Evolutionary conservation across 1,284 basidiomycete species (phyloP).

Genomic region (Porogramme epimiltina): DNA sequence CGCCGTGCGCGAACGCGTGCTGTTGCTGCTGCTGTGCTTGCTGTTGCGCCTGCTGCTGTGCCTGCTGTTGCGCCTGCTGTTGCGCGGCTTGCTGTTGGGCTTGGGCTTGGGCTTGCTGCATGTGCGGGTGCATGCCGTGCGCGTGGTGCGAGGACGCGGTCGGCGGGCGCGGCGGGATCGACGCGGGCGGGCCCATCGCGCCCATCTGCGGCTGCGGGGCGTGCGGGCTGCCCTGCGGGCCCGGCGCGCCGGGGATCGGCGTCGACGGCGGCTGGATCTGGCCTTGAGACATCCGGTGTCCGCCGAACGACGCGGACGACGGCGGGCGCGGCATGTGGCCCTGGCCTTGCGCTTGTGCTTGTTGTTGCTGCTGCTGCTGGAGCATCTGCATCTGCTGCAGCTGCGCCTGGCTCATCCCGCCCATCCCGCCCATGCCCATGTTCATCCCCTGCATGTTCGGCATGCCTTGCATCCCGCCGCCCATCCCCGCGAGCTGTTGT

Average conservation of each 20-base stretch:
- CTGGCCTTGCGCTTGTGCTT: background rate
- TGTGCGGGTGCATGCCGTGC: conserved; percentile 16
- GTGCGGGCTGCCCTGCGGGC: conserved; percentile 7
- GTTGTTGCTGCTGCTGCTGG: conserved; percentile 14
- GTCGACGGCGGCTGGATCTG: conserved; percentile 13
- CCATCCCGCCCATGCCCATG: conserved; percentile 9
- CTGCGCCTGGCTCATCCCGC: conserved; percentile 17
- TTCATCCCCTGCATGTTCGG: conserved; percentile 1
- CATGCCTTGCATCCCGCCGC: conserved; percentile 7
- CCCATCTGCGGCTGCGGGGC: conserved; percentile 13
- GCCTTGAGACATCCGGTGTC: conserved; percentile 15
- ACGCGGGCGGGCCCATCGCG: conserved; percentile 26
- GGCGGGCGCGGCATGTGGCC: conserved; percentile 21
- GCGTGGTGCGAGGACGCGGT: conserved; percentile 21
- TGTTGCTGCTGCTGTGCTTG: conserved; percentile 13
- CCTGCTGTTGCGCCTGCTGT: no score
- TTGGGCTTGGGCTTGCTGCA: no score
- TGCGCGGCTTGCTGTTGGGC: no score
- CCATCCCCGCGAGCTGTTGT: background rate
- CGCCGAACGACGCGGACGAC: conserved; percentile 20
- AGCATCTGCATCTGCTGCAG: conserved; percentile 23
- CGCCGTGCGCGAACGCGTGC: conserved; percentile 11
- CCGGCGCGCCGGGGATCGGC: conserved; percentile 6
- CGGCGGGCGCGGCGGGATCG: conserved; percentile 26
- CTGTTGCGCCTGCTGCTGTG: no score